A percentile compares a stretch with the other conserved stretches of the same genome.
Conservation (phyloP, 148 eudicot genomes). For the Rhododendron molle region DNA sequence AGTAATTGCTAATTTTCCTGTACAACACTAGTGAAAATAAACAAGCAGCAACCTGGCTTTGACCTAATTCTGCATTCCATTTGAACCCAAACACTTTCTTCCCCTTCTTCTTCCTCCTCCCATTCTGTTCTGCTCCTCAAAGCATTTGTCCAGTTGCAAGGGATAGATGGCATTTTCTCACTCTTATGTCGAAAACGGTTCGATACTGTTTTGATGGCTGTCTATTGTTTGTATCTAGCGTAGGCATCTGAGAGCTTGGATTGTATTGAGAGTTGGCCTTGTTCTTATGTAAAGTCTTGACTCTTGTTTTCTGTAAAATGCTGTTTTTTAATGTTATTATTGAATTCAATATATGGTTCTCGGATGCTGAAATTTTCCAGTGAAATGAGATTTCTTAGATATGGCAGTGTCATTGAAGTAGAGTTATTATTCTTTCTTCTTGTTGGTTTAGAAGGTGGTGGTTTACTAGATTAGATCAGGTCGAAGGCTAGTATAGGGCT, state of each 20-base stretch:
- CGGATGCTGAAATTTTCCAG: background rate
- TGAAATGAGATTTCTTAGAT: background rate
- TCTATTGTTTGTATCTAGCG: background rate
- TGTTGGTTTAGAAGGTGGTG: background rate
- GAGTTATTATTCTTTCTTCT: background rate
- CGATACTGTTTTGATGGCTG: background rate
- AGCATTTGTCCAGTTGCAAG: background rate
- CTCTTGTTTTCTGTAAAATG: background rate
- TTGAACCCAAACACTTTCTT: background rate
- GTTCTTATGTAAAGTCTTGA: background rate
- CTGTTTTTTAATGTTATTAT: background rate
- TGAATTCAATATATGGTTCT: background rate
- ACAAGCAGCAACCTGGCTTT: constrained; percentile 3
- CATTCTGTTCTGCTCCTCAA: background rate
- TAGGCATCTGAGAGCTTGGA: background rate
- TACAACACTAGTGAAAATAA: background rate
- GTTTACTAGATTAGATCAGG: background rate
- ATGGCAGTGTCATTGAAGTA: background rate
- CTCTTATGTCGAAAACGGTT: constrained; percentile 5
- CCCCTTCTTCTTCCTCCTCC: background rate
- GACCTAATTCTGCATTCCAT: background rate
- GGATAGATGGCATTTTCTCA: background rate
- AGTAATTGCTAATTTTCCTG: constrained; percentile 26
- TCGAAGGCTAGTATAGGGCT: background rate
- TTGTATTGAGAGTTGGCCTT: background rate